Evolutionary conservation across 108 stramenopile genomes (phyloP), one percentile per base, ranked within the genome.

Genomic region (Nitzschia inconspicua): DNA sequence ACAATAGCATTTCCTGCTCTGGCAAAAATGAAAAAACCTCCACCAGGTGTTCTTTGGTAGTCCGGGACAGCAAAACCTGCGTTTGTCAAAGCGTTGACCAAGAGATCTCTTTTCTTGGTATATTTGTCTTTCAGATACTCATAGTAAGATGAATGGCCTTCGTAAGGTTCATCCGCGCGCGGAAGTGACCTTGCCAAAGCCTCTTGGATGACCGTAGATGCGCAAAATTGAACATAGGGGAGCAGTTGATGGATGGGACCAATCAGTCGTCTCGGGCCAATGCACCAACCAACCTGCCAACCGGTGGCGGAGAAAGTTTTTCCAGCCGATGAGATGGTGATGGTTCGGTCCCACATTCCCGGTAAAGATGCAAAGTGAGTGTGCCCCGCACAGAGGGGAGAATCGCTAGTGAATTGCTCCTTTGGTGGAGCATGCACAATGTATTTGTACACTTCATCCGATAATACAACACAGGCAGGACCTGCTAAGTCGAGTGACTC

Each of bases 401-500:
- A 76, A 22, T 70, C 65, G 18, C 53, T 66, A 4, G 10, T 23
- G 9, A 23, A 10, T 14, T 46, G 49, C 22, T 78, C 72, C 49
- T 67, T 70, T 3, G 89, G 88, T 9, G 88, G 84, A 22, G 88
- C 75, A 70, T 95, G 96, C 25, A 95, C 80, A 60, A 97, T 94
- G 79, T 93, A 97, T 77, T 99, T 97, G 91, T 99, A 98, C 8
- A 99, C 98, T 75, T 99, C 98, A 74, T 99, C 98, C 3, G 89
- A 89, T 9, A 94, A 57, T 29, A 92, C 91, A 8, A 88, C 79
- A 63, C 88, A 85, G 34, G 85, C 52, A 44, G 77, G 80, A 60
- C 78, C 65, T 8, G 95, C 93, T 41, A 89, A 66, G 10, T 71
- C 57, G 4, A 97, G 72, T 3, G 77, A 73, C 28, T 78, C 74